phyloP scores from a whole-genome alignment of 23 red algal species.

The Gracilaria vermiculophylla region DNA sequence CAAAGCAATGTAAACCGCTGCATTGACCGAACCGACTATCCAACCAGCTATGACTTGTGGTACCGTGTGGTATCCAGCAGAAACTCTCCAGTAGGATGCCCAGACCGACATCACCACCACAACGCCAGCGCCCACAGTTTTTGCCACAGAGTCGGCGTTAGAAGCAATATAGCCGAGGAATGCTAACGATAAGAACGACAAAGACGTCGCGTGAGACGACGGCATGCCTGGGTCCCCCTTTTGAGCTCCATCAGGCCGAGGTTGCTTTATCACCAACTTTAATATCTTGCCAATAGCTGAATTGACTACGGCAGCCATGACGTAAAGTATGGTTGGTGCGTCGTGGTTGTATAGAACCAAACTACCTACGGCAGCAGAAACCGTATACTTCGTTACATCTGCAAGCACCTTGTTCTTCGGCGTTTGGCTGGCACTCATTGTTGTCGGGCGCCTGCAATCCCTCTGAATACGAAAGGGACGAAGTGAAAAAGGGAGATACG shows the following conservation, averaged over 20 bases:
- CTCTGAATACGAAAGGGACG: not conserved
- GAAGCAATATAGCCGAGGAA: not conserved
- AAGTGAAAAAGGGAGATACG: not conserved
- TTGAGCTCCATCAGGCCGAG: conserved; percentile 1
- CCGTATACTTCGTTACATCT: conserved; percentile 29
- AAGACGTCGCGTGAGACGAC: conserved; percentile 54
- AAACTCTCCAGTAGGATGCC: conserved; percentile 34
- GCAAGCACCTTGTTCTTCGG: conserved; percentile 19
- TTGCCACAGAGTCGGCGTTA: not conserved
- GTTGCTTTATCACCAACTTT: conserved; percentile 32
- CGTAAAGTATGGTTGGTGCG: conserved; percentile 1
- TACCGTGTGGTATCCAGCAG: conserved; percentile 49
- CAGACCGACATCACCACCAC: not conserved
- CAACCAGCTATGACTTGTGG: conserved; percentile 36
- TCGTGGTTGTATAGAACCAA: conserved; percentile 6
- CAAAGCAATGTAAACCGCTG: not conserved
- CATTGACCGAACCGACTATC: conserved; percentile 6
- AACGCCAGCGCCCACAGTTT: not conserved
- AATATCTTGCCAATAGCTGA: conserved; percentile 6
- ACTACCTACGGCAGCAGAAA: not conserved
- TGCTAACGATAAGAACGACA: conserved; percentile 47
- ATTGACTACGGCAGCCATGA: not conserved
- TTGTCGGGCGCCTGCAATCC: not conserved
- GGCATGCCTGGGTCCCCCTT: conserved; percentile 38
- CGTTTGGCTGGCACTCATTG: not conserved